These are phyloP conservation scores for Immersiporthe knoxdaviesiana DNA, from an alignment of 2,329 filamentous ascomycete species.

Conservation along the genomic window DNA sequence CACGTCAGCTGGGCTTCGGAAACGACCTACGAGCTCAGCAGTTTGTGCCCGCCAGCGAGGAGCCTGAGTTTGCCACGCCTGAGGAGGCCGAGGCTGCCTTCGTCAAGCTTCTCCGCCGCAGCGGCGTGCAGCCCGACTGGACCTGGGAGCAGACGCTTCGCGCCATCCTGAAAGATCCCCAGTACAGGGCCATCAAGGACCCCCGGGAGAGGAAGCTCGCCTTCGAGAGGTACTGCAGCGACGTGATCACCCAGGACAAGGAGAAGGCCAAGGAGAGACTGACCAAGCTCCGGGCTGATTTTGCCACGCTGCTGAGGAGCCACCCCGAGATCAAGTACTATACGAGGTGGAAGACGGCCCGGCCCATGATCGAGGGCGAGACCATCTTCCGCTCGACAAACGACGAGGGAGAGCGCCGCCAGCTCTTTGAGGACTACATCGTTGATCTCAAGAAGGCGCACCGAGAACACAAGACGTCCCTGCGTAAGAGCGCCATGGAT, in stretches of 20 bases:
- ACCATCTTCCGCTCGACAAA: constrained; percentile 92
- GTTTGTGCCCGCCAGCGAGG: constrained; percentile 66
- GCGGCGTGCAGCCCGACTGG: constrained; percentile 88
- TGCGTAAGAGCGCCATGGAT: constrained; percentile 81
- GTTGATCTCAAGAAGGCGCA: constrained; percentile 80
- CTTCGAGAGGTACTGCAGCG: constrained; percentile 93
- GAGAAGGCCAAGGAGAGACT: constrained; percentile 92
- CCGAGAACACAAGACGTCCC: constrained; percentile 71
- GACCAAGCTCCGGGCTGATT: constrained; percentile 89
- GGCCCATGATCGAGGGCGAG: constrained; percentile 91
- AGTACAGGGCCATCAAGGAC: constrained; percentile 91
- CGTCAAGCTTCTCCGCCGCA: constrained; percentile 82
- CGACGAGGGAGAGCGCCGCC: constrained; percentile 82
- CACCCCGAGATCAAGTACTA: constrained; percentile 98
- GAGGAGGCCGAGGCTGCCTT: constrained; percentile 95
- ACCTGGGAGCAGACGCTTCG: constrained; percentile 89
- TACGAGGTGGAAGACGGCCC: constrained; percentile 94
- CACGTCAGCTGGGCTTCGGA: constrained; percentile 61
- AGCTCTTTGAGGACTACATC: constrained; percentile 93
- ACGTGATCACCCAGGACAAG: constrained; percentile 90
- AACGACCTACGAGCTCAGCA: constrained; percentile 60
- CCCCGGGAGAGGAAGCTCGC: constrained; percentile 87
- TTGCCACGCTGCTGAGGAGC: constrained; percentile 92
- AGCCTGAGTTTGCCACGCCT: constrained; percentile 76
- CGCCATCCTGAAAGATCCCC: constrained; percentile 83